Base-by-base conservation (phyloP, 148 eudicot genomes). In the Tetragonia tetragonoides region DNA sequence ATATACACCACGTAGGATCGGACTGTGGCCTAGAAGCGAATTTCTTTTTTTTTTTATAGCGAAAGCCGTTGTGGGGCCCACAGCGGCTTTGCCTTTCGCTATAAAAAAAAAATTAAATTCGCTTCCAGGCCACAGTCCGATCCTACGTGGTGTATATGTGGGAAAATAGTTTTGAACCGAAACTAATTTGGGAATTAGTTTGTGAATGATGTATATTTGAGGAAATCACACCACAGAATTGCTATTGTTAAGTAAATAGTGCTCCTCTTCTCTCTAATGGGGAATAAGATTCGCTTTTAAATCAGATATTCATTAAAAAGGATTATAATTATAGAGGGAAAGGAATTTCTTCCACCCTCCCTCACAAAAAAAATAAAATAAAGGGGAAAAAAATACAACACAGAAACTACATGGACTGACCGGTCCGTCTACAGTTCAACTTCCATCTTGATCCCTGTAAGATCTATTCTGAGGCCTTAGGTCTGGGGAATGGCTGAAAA, bases 401-500 rank as follows among this genome's bases (percentile, higher is more conserved):
- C 37, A 28, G 34, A 28, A 62, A 20, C 38, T 11, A 28, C 62
- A 39, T 24, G 63, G 2, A 47, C 20, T 14, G 64, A 64, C 3
- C 42, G 28, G 21, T 17, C n/a, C 15, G 15, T 47, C 57, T 1
- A 28, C 24, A 28, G 7, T 16, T 81, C 84, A 81, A 7, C 44
- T 39, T 46, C 24, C 40, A 67, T 16, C 47, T 67, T 72, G 53
- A 46, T 77, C 80, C 66, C 73, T 77, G 49, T 49, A 76, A n/a
- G 83, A 72, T 68, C 81, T 77, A 66, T 80, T 82, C 6, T 69
- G 76, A 66, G 56, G 78, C 76, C 49, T 73, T 14, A 75, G 12
- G 53, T 89, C 87, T 0, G 81, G 85, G 47, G 85, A 83, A 66
- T 78, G 82, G 56, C 77, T 71, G 68, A 75, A 82, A 28, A 84